Evolutionary conservation across 208 protist species (phyloP), one percentile per base, ranked within the genome.

Genomic region (Angomonas deanei): DNA sequence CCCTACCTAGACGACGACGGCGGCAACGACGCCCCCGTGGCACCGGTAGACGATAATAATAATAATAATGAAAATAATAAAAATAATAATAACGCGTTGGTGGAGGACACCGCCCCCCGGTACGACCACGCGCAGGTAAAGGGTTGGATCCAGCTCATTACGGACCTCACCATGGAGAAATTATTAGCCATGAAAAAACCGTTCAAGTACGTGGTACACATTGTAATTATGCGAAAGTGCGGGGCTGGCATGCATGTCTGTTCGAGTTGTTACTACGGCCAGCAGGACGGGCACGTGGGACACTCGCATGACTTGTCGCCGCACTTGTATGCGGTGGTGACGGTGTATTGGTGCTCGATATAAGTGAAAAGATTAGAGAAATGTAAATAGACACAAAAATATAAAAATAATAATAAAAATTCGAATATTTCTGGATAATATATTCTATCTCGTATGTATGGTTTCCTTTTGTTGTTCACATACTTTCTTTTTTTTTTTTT

Each of bases 191-290:
- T 94, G 34, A 71, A 76, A 3, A 88, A 89, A 63, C 88, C 88
- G 31, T 94, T 89, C 69, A 94, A 94, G 78, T 94, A 78, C 71
- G 82, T 94, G 8, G 76, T 82, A 28, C 83, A 92, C 57, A 71
- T 74, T 17, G 82, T 94, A 75, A 72, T 92, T 31, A 92, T 89
- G 88, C 77, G 88, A 17, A 92, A 92, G 71, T 79, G 72, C 49
- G 88, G 88, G 3, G 88, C 84, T 0, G 88, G 85, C 23, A 78
- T 94, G 64, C 85, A 94, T 50, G 77, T 94, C 19, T 94, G 88
- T 65, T 88, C 79, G 1, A 92, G 85, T 52, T 88, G 81, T 66
- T 86, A 84, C 33, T 94, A 92, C 62, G 76, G 82, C 26, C 84
- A 84, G 23, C 64, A 58, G 26, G 88, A 94, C 70, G 88, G 88